phyloP scores from a whole-genome alignment of 257 asterid genomes.

The Lantana camara region DNA sequence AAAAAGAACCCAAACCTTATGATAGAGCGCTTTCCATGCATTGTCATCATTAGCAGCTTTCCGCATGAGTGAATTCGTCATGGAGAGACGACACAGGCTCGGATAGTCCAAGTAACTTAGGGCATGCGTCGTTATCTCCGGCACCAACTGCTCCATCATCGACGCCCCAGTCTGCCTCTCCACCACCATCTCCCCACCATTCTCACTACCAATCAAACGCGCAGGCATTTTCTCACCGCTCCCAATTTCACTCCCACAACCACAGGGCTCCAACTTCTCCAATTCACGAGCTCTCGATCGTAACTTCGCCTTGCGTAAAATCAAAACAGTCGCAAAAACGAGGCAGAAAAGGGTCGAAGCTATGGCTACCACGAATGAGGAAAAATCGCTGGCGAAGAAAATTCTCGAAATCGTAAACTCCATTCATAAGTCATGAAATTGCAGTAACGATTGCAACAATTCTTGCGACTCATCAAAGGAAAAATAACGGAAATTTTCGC shows the following conservation, averaged over 20 bases:
- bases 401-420: conserved; percentile 43
- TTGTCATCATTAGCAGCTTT: conserved; percentile 96
- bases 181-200: conserved; percentile 45
- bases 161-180: conserved; percentile 87
- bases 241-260: conserved; percentile 28
- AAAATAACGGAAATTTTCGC: background rate
- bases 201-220: conserved; percentile 36
- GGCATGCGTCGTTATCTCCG: conserved; percentile 97
- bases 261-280: conserved; percentile 17
- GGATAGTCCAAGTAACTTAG: conserved; percentile 93
- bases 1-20: conserved; percentile 52
- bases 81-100: conserved; percentile 91
- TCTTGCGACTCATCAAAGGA: conserved; percentile 45
- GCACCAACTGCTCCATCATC: conserved; percentile 99
- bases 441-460: conserved; percentile 14
- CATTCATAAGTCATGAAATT: conserved; percentile 66
- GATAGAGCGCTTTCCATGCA: conserved; percentile 96
- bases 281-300: conserved; percentile 24
- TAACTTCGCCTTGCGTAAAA: conserved; percentile 33
- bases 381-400: conserved; percentile 35
- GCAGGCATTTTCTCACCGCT: conserved; percentile 36
- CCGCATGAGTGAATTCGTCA: conserved; percentile 95
- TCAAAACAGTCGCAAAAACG: conserved; percentile 41
- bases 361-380: conserved; percentile 44
- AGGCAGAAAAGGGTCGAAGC: conserved; percentile 52